Evolutionary conservation across 2,329 filamentous ascomycete species (phyloP), one percentile per base, ranked within the genome.

Genomic region (Akanthomyces lecanii): DNA sequence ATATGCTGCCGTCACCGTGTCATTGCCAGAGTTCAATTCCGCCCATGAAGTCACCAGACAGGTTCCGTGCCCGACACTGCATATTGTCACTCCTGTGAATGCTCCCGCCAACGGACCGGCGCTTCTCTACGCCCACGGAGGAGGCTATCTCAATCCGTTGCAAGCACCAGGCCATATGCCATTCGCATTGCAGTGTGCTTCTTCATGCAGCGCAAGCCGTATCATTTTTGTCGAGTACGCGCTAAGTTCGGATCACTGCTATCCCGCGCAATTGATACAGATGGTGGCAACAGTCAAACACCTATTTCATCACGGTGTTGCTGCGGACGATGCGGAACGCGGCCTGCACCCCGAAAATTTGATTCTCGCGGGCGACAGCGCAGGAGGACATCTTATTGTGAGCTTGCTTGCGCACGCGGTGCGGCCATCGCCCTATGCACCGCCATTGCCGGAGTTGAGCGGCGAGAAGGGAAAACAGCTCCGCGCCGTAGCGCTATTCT

Each of bases 131-230:
- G 30, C 42, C 25, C 54, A 57, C 4, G 54, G 54, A 11, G 54
- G 54, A 23, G 54, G 54, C 25, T 57, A 57, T 6, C 40, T 57
- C 18, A 57, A 57, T 5, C 54, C 54, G 7, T 18, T 57, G n/a
- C 54, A 57, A 10, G 54, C 54, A 21, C 40, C 54, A 1, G 54
- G 54, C 54, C 54, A 57, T n/a, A 57, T 57, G 54, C 54, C 54
- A 2, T 47, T 57, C 7, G 54, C 54, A 10, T n/a, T 57, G 21
- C 28, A 23, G 7, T 57, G 54, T 11, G 54, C 54, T 1, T 25
- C 40, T 8, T 21, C 54, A 25, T 57, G 54, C 30, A 28, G 25
- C 28, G 54, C 54, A 23, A 45, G 25, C 3, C 54, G 54, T 16
- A 16, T 57, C 54, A 28, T 57, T 10, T 14, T 57, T 14, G 5